phyloP scores from a whole-genome alignment of 768 basidiomycete genomes.

The Termitomyces sp. region DNA sequence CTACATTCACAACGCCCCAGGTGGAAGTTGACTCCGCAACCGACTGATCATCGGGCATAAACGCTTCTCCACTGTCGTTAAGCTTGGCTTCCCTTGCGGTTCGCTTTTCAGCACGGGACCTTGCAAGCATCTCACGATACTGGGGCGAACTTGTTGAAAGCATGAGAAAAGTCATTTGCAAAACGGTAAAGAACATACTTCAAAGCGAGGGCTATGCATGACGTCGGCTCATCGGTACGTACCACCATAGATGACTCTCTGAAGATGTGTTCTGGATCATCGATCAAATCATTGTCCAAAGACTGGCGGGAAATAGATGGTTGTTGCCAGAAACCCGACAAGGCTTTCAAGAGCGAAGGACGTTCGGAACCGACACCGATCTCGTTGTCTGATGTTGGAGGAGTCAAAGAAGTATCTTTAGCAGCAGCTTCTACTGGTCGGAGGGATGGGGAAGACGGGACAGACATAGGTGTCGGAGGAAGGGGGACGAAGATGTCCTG shows the following conservation, averaged over 20 bases:
- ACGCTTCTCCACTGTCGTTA: conserved; percentile 69
- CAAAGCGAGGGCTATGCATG: conserved; percentile 92
- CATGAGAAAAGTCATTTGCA: not conserved
- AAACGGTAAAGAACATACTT: conserved; percentile 46
- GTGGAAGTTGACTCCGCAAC: conserved; percentile 80
- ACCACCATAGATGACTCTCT: conserved; percentile 93
- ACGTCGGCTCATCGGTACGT: conserved; percentile 94
- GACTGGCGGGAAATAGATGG: conserved; percentile 48
- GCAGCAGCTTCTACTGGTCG: conserved; percentile 27
- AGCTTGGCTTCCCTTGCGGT: conserved; percentile 52
- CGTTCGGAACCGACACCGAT: conserved; percentile 49
- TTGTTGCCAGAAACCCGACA: conserved; percentile 79
- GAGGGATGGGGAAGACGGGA: conserved; percentile 57
- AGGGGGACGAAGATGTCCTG: conserved; percentile 13
- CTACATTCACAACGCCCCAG: conserved; percentile 89
- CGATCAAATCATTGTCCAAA: conserved; percentile 63
- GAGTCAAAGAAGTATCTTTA: conserved; percentile 33
- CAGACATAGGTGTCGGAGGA: conserved; percentile 28
- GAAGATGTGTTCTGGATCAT: conserved; percentile 89
- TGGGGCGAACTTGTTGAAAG: conserved; percentile 57
- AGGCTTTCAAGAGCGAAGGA: conserved; percentile 71
- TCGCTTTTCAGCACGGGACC: conserved; percentile 73
- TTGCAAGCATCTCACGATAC: conserved; percentile 75
- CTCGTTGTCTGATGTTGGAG: conserved; percentile 51
- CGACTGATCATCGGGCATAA: conserved; percentile 90